Base-by-base conservation (phyloP, 495 filamentous ascomycete genomes). In the Letharia lupina region DNA sequence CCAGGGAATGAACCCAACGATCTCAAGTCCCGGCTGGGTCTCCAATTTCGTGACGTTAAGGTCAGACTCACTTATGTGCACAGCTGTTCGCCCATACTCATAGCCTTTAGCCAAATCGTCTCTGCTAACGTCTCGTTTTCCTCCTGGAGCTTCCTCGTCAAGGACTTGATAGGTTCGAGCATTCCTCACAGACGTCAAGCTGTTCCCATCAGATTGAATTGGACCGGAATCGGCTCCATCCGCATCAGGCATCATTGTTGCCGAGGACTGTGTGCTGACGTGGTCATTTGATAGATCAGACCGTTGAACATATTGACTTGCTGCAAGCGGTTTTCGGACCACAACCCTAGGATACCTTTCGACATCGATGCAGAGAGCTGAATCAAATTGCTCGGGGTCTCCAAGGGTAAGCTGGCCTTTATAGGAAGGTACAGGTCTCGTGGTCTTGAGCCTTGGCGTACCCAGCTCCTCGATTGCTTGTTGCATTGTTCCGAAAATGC, bases 81-180 rank as follows among this genome's bases (percentile, higher is more conserved):
- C 93, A 1, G 90, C 91, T 1, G 93, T 96, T 48, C 91, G 83
- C 62, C 95, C 95, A 75, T 98, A 99, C 71, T 90, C 88, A 72
- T 94, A 99, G 0, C 95, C 95, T 72, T 91, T 96, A 44, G 90
- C 92, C 45, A 98, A 80, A 44, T 94, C 87, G 16, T 95, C 92
- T 41, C 84, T 85, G 12, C 87, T 85, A 41, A 99, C 87, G 61
- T 97, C 92, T 64, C 82, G 81, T 76, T 95, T 98, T 7, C 90
- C 89, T 41, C 91, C 91, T 3, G 87, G 83, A 16, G 83, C 86
- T 45, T 81, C 77, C 16, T 88, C 81, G 69, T 96, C 91, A 39
- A 84, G 79, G 66, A 98, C 83, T 70, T 89, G 86, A 75, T 98
- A 99, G 1, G 82, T 85, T 48, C 90, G 81, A n/a, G 86, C 77